phyloP scores from a whole-genome alignment of 2,329 filamentous ascomycete genomes.

The Xylaria sp. region DNA sequence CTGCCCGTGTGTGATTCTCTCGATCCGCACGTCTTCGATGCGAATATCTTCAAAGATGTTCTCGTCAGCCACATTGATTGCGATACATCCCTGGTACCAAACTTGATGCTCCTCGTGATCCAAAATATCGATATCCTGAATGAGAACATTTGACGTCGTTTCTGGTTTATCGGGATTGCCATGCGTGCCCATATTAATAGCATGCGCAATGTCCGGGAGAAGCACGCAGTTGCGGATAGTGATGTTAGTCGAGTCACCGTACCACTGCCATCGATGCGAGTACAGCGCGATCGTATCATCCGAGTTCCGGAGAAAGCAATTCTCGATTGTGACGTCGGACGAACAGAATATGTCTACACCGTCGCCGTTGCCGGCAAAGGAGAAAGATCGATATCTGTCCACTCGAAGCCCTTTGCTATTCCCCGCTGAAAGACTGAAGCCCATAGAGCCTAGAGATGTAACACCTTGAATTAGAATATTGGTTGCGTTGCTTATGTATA shows the following conservation, averaged over 20 bases:
- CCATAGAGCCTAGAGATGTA: constrained; percentile 26
- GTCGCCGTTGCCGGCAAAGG: constrained; percentile 33
- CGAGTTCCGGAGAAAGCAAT: constrained; percentile 45
- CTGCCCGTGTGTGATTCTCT: constrained; percentile 41
- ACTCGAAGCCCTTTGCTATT: constrained; percentile 28
- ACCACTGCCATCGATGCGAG: constrained; percentile 42
- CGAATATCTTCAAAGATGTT: constrained; percentile 41
- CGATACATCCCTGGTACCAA: constrained; percentile 45
- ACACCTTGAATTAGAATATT: constrained; percentile 34
- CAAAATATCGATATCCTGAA: constrained; percentile 46
- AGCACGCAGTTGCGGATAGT: constrained; percentile 41
- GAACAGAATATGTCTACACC: constrained; percentile 38
- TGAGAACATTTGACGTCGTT: constrained; percentile 37
- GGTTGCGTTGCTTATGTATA: constrained; percentile 21
- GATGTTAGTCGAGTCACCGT: constrained; percentile 43
- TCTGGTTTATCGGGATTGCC: constrained; percentile 44
- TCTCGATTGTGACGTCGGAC: constrained; percentile 38
- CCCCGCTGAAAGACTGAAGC: constrained; percentile 30
- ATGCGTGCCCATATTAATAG: constrained; percentile 46
- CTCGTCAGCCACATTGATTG: constrained; percentile 43
- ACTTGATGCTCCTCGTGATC: constrained; percentile 45
- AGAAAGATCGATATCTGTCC: constrained; percentile 31
- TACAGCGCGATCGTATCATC: constrained; percentile 46
- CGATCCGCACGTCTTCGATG: constrained; percentile 41
- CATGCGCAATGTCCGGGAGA: constrained; percentile 43